Evolutionary conservation across 352 stramenopile species (phyloP), one percentile per base, ranked within the genome.

Genomic region (Phytopythium boreale): DNA sequence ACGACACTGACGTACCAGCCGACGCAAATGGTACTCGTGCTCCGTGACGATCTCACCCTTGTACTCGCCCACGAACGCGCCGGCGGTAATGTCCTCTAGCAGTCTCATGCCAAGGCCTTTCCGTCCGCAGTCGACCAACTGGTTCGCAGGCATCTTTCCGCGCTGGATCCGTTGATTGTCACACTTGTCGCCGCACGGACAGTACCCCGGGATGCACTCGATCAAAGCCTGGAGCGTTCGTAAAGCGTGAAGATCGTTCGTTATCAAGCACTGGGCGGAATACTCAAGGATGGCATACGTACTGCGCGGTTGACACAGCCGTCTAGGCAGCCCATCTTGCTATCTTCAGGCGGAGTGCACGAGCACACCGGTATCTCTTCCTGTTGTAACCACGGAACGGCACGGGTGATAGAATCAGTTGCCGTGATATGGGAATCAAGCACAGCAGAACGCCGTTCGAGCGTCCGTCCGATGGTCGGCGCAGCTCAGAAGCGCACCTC

Each of bases 41-140:
- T 94, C 83, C 1, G 85, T 92, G 53, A 93, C 82, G 51, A 94
- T 92, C 60, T 94, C 85, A 60, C 87, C 87, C 74, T 90, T 85
- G 56, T 95, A 95, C 67, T 95, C 87, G 29, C 74, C 83, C 19
- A 95, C 80, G 34, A 92, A 93, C 6, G 87, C 77, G 29, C 79
- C 77, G 4, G 71, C 66, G 34, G 76, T 75, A 43, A 94, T 77
- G 31, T 83, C 61, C 66, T 89, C 74, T 26, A 73, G 41, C 27
- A 77, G 46, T 26, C 63, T 69, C 58, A 93, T 66, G 26, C 85
- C 85, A 11, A 94, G 71, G 0, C 85, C 85, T 67, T 92, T 93
- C 19, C 68, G 68, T 1, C 76, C 85, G 44, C 76, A 88, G n/a
- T 82, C 59, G 11, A 87, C 68, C 49, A 93, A 70, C 60, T 88